Evolutionary conservation across 768 basidiomycete genomes (phyloP).

Genomic region (Hysterangium stoloniferum): DNA sequence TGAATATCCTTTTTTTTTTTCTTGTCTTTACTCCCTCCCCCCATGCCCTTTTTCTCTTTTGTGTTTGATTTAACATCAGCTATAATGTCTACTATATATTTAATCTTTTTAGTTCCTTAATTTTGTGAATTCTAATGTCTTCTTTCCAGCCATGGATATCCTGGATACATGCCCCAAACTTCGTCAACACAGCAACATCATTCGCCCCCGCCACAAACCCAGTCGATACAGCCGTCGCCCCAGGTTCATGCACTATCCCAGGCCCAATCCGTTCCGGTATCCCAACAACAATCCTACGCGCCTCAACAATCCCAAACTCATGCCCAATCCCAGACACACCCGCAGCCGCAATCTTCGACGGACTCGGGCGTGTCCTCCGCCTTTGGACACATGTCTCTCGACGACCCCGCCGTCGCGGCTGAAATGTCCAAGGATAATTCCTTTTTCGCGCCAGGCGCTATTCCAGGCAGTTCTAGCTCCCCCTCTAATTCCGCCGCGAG

Average conservation of each 20-base stretch:
- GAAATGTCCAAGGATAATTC: conserved; percentile 7
- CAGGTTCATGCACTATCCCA: neutral
- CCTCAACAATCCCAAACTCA: conserved; percentile 13
- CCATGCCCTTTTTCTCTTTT: neutral
- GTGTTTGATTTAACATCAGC: neutral
- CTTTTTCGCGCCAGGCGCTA: conserved; percentile 9
- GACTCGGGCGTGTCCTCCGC: conserved; percentile 47
- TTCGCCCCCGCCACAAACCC: neutral
- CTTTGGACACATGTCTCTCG: conserved; percentile 71
- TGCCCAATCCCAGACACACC: conserved; percentile 8
- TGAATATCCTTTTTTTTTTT: neutral
- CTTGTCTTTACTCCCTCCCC: neutral
- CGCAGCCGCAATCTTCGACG: too few relatives aligned
- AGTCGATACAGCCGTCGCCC: neutral
- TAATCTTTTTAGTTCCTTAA: neutral
- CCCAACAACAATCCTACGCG: neutral
- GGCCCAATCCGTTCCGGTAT: conserved; percentile 22
- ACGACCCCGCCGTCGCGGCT: conserved; percentile 62
- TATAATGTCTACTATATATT: neutral
- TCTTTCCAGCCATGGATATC: neutral
- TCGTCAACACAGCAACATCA: neutral
- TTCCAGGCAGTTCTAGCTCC: neutral
- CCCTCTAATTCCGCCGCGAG: conserved; percentile 29
- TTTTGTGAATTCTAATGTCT: neutral
- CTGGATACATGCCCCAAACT: neutral